Base-by-base conservation (phyloP, 2,329 filamentous ascomycete species). In the Eutypa lata region DNA sequence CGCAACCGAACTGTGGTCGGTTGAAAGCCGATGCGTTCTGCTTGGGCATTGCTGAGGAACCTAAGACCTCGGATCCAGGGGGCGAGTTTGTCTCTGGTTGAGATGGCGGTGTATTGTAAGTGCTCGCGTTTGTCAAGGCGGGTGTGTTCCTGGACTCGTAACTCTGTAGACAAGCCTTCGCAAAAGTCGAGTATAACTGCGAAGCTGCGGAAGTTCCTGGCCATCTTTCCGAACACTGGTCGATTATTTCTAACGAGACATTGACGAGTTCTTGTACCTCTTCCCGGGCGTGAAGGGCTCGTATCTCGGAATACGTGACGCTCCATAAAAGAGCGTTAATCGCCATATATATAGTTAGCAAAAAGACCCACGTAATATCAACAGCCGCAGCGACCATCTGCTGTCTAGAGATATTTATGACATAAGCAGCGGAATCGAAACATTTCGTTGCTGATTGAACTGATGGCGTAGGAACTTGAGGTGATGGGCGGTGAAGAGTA, bases 351-450 rank as follows among this genome's bases (percentile, higher is more conserved):
- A 97, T 81, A 19, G 88, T 86, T 53, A 96, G 81, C 1, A 96
- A 84, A 65, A 96, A 96, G 43, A 96, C 87, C 93, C 93, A 97
- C 1, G 92, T 97, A 55, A 97, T 79, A 65, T 97, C 93, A 11
- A 94, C 84, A 21, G 85, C 86, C 14, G 82, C 81, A 16, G 81
- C 85, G 59, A 87, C 82, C 65, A 96, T 88, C 69, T 96, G 91
- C 63, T 88, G 86, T 65, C 84, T 84, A 44, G 91, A 88, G 67
- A 93, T 84, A 59, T 87, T 81, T 62, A 97, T 90, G 65, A 96
- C 92, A 70, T 85, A 90, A 11, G 86, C 80, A 46, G 90, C 87
- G 40, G 90, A 91, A 45, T 94, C 86, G 65, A 89, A 97, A 67
- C 92, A 97, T 60, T 85, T 87, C 31, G 82, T 75, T 1, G 93